Base-by-base conservation (phyloP, 2,329 filamentous ascomycete species). In the Nemania sp. region DNA sequence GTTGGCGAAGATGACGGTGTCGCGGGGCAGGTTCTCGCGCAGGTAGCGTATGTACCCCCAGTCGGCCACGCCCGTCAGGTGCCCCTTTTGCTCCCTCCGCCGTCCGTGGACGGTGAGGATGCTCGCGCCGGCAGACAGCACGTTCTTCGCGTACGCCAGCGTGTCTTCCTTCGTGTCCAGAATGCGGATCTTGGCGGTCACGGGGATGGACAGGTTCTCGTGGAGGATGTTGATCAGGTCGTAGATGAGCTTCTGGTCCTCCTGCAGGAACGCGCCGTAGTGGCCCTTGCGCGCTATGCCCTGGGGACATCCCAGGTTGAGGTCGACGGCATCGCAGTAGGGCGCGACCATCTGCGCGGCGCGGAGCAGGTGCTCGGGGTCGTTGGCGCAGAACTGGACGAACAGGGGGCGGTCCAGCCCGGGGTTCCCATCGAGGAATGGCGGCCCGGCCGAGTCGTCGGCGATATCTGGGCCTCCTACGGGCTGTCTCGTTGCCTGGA, bases 1-100 rank as follows among this genome's bases (percentile, higher is more conserved):
- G 74, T 99, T 99, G 3, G 95, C 95, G 73, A 99, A 98, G 2
- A 99, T 86, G 21, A 99, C 95, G 7, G 92, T 96, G 49, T 97
- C 92, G 1, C 83, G 78, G 0, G 94, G 94, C 32, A 99, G 78
- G 63, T 89, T 90, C 11, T 97, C 91, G 50, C 95, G 83, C 65
- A 99, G 77, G 71, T 90, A 94, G 4, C 88, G 84, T 58, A 99
- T 88, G 71, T 90, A 86, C n/a, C 79, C 79, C 95, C 95, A 99
- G 76, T 99, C 92, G 4, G 95, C 95, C 37, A 98, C 69, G 0
- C 95, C 95, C 0, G 95, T 99, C 71, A 96, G 85, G 73, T 99
- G 95, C 0, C 95, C 94, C 78, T 99, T 99, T 75, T 98, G 94
- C 71, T 98, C 92, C 65, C 95, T 82, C 65, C 86, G 84, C 37